These are phyloP conservation scores for Ceratocystis ficicola DNA, from an alignment of 2,329 filamentous ascomycete species.

Conservation along the genomic window DNA sequence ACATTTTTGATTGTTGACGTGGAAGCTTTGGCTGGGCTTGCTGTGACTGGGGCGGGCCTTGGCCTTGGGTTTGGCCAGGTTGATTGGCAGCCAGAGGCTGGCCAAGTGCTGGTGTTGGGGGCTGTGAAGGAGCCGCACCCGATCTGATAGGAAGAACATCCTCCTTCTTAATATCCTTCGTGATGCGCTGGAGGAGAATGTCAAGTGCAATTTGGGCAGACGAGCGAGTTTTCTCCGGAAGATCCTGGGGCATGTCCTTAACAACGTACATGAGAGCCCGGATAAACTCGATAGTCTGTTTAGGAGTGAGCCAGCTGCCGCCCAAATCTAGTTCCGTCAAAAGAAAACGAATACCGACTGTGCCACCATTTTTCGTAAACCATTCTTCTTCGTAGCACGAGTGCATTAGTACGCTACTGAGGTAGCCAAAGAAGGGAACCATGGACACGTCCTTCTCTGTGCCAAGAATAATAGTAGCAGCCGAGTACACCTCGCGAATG, in stretches of 20 bases:
- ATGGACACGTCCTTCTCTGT: constrained; percentile 57
- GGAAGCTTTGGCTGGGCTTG: constrained; percentile 40
- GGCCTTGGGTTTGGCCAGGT: constrained; percentile 17
- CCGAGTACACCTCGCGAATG: constrained; percentile 65
- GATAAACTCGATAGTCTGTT: constrained; percentile 69
- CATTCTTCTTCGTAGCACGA: constrained; percentile 96
- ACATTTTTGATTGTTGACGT: constrained; percentile 31
- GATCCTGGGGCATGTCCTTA: constrained; percentile 91
- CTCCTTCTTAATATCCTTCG: constrained; percentile 65
- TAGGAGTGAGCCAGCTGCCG: constrained; percentile 66
- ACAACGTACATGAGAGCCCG: constrained; percentile 92
- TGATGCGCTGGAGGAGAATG: constrained; percentile 64
- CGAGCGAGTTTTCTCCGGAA: constrained; percentile 77
- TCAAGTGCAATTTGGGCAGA: constrained; percentile 76
- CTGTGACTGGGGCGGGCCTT: constrained; percentile 25
- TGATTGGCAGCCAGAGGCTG: constrained; percentile 31
- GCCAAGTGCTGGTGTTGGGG: constrained; percentile 28
- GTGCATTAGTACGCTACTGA: constrained; percentile 78
- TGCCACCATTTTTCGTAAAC: constrained; percentile 94
- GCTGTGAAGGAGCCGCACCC: neutral
- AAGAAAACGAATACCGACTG: constrained; percentile 76
- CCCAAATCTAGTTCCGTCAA: constrained; percentile 76
- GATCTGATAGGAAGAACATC: constrained; percentile 42
- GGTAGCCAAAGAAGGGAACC: constrained; percentile 71
- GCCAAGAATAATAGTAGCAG: constrained; percentile 68